Evolutionary conservation across 139 green algal species (phyloP), one percentile per base, ranked within the genome.

Genomic region (Micractinium conductrix): DNA sequence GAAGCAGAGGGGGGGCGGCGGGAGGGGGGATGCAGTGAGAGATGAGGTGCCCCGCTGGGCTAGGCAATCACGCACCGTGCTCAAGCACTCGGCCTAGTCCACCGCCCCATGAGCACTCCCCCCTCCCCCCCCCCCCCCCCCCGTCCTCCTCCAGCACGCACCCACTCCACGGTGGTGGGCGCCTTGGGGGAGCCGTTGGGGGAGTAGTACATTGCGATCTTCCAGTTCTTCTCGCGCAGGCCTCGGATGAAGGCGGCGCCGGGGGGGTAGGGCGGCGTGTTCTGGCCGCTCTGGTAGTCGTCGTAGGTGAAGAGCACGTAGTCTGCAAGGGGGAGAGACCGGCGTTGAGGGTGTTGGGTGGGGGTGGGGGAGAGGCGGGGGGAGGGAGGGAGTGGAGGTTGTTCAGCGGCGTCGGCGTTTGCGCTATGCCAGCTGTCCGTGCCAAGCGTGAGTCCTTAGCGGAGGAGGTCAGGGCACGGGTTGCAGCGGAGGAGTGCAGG

Each of bases 241-340:
- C 40, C 79, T 33, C 30, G n/a, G 12, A 84, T 17, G 69, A 75
- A 40, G 79, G 44, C 14, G 55, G 55, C 35, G 33, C 35, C 40
- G 45, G n/a, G 28, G 10, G 69, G 68, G 69, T 74, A 76, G 48
- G 79, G 50, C 17, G 33, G 38, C 33, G 21, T 50, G 79, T 48
- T 45, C 79, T 84, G 79, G 67, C 79, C 79, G 37, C 38, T 62
- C 60, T 84, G 79, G 60, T 68, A 84, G 69, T 84, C 79, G 48
- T 79, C 45, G 48, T 55, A 81, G 0, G 71, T 63, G 67, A 86
- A 86, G 9, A 79, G 10, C 50, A 86, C 65, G 17, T 86, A 82
- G 42, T 86, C 69, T 28, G 83, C 63, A 2, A 68, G 63, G 4
- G 21, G 48, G 48, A 58, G 48, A 58, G 14, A 58, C 48, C 48